Evolutionary conservation across 768 basidiomycete species (phyloP).

Genomic region (Termitomyces sp.): DNA sequence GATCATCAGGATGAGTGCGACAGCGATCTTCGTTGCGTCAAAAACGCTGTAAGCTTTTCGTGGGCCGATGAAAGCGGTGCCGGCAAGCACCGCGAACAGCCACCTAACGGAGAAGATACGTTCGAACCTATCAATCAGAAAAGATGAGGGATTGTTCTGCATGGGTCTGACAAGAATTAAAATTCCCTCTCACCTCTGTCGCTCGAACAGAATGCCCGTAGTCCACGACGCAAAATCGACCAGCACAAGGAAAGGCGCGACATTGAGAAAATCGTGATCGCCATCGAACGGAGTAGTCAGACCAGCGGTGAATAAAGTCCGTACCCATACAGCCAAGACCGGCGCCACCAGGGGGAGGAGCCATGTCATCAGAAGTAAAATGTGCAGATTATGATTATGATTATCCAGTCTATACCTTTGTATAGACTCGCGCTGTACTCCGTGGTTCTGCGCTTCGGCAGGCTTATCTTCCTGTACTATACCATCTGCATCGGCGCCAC

Average conservation of each 20-base stretch:
- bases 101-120: slow-evolving; percentile 40
- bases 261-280: slow-evolving; percentile 68
- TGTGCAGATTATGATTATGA: slow-evolving; percentile 48
- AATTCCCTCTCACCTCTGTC: slow-evolving; percentile 29
- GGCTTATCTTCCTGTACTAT: slow-evolving; percentile 12
- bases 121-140: slow-evolving; percentile 29
- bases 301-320: slow-evolving; percentile 77
- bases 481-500: slow-evolving; percentile 8
- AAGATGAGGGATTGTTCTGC: background rate
- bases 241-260: slow-evolving; percentile 57
- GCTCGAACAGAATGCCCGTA: slow-evolving; percentile 33
- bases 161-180: background rate
- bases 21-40: slow-evolving; percentile 46
- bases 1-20: slow-evolving; percentile 38
- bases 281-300: slow-evolving; percentile 75
- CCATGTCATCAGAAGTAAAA: slow-evolving; percentile 75
- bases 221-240: slow-evolving; percentile 57
- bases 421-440: slow-evolving; percentile 3
- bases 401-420: slow-evolving; percentile 21
- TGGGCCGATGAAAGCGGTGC: slow-evolving; percentile 58
- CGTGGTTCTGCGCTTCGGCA: slow-evolving; percentile 5
- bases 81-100: slow-evolving; percentile 44
- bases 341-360: slow-evolving; percentile 73
- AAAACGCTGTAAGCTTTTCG: slow-evolving; percentile 61
- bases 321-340: slow-evolving; percentile 83